Evolutionary conservation across 2,329 filamentous ascomycete species (phyloP).

Genomic region (Rhinocladiella similis): DNA sequence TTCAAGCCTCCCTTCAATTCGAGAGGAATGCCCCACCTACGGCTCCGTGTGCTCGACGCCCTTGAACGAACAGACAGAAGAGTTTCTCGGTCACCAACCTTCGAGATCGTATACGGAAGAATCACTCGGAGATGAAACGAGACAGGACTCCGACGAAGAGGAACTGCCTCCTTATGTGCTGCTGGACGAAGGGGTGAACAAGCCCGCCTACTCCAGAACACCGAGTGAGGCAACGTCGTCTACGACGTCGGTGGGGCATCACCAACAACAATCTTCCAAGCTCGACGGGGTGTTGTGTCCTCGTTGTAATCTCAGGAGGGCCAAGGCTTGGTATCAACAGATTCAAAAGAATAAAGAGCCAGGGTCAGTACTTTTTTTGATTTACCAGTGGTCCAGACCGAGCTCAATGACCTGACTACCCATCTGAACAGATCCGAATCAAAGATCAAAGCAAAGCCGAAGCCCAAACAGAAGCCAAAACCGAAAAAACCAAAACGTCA

Average conservation of each 20-base stretch:
- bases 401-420: no score
- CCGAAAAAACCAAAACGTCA: neutral
- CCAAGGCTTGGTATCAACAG: constrained; percentile 14
- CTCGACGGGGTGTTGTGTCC: constrained; percentile 12
- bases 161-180: constrained; percentile 14
- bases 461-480: neutral
- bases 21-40: neutral
- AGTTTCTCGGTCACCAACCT: neutral
- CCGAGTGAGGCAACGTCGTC: neutral
- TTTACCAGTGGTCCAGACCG: no score
- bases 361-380: neutral
- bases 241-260: neutral
- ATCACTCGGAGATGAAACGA: neutral
- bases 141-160: constrained; percentile 2
- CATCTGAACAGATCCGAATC: no score
- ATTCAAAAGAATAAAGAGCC: neutral
- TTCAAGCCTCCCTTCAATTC: neutral
- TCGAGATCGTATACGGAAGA: constrained; percentile 1
- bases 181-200: constrained; percentile 6
- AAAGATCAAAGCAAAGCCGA: no score
- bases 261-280: neutral
- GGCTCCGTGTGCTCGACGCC: neutral
- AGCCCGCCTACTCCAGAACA: constrained; percentile 12
- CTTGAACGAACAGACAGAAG: neutral
- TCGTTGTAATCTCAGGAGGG: constrained; percentile 9